Percentiles rank a stretch among this genome's conserved stretches.
These are phyloP conservation scores for Nicotiana obtusifolia DNA, from an alignment of 257 asterid genomes.

Conservation along the genomic window DNA sequence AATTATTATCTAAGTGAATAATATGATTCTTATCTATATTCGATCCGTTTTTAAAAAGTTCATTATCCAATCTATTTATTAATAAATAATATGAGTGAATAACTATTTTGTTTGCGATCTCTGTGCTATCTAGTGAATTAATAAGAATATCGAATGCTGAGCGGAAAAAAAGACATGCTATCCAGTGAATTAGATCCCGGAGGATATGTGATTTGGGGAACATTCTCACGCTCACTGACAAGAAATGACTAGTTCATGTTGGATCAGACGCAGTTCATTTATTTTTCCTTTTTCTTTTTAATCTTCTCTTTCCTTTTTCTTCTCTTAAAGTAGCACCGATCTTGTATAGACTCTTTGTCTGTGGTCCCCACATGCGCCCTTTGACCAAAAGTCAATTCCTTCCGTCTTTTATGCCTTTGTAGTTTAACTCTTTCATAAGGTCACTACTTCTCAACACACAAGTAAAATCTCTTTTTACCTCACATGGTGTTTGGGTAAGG, in stretches of 20 bases:
- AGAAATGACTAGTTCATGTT: conserved; percentile 5
- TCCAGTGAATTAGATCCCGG: background rate
- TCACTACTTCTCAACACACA: background rate
- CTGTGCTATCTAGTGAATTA: too few species aligned
- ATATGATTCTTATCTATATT: too few species aligned
- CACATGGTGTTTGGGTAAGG: background rate
- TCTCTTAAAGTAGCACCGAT: conserved; percentile 10
- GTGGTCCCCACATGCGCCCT: conserved; percentile 13
- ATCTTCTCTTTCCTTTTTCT: background rate
- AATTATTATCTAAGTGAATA: too few species aligned
- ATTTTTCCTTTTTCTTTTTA: background rate
- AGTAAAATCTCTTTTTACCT: background rate
- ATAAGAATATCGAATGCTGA: too few species aligned
- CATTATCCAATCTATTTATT: too few species aligned
- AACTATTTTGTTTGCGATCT: too few species aligned
- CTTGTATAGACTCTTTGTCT: conserved; percentile 24
- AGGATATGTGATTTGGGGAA: background rate
- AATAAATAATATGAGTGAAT: too few species aligned
- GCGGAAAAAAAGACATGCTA: background rate
- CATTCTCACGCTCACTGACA: conserved; percentile 42
- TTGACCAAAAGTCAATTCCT: conserved; percentile 28
- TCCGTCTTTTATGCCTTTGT: background rate
- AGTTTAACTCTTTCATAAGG: background rate
- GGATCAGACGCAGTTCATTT: conserved; percentile 21
- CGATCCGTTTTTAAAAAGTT: too few species aligned